These are phyloP conservation scores for Coccomyxa sp. DNA, from an alignment of 139 green algal genomes.

Conservation along the genomic window DNA sequence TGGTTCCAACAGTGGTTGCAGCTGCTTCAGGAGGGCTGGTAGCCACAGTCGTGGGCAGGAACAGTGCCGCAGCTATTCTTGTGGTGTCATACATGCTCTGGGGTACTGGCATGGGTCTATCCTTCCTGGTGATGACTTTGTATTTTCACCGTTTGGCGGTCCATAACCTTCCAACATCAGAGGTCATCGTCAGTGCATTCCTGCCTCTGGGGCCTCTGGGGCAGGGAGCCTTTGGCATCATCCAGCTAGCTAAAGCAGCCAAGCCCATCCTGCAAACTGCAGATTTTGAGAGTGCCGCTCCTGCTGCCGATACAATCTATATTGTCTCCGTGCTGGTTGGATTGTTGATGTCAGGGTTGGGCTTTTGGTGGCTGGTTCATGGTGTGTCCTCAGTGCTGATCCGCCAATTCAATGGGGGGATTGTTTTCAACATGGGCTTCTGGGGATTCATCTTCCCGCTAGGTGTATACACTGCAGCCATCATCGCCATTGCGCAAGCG, in stretches of 20 bases:
- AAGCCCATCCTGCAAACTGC: neutral
- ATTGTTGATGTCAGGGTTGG: conserved; percentile 14
- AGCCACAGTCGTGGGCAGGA: neutral
- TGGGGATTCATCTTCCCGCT: conserved; percentile 25
- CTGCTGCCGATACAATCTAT: neutral
- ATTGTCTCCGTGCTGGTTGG: neutral
- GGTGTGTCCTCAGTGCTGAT: conserved; percentile 3
- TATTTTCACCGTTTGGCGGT: conserved; percentile 14
- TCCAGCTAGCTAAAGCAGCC: conserved; percentile 2
- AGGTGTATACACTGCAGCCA: conserved; percentile 7
- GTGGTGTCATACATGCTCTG: conserved; percentile 5
- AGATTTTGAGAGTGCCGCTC: neutral
- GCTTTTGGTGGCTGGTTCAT: conserved; percentile 17
- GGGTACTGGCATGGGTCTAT: conserved; percentile 12
- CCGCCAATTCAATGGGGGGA: neutral
- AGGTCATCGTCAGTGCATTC: conserved; percentile 20
- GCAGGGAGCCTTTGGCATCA: conserved; percentile 12
- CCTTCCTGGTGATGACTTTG: conserved; percentile 7
- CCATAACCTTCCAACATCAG: conserved; percentile 8
- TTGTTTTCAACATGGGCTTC: conserved; percentile 16
- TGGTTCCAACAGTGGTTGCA: neutral
- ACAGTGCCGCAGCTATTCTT: neutral
- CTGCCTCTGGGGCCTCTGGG: conserved; percentile 15
- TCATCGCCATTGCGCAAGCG: neutral
- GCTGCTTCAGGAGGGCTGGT: neutral